These are phyloP conservation scores for Pythium phragmitis DNA, from an alignment of 352 stramenopile species.

Conservation along the genomic window DNA sequence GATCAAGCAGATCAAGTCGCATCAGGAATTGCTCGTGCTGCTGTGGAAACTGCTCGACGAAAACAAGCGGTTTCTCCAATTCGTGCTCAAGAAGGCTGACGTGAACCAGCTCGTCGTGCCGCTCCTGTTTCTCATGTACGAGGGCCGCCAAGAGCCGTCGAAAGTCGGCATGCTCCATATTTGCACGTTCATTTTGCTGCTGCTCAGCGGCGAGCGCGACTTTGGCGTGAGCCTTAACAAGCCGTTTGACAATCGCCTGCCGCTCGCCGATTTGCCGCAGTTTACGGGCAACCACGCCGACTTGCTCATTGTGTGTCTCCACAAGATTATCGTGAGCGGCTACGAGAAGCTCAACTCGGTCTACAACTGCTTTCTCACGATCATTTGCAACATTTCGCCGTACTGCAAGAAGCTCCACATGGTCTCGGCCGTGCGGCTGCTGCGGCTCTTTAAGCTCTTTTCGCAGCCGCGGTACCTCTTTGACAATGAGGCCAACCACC, in stretches of 20 bases:
- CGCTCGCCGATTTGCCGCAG: constrained; percentile 88
- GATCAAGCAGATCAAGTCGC: constrained; percentile 93
- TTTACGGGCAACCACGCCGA: constrained; percentile 97
- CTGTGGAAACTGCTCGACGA: constrained; percentile 98
- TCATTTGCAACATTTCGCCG: constrained; percentile 98
- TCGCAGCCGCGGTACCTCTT: constrained; percentile 93
- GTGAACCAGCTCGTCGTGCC: constrained; percentile 90
- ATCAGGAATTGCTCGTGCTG: constrained; percentile 97
- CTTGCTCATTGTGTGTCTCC: constrained; percentile 95
- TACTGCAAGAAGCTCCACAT: constrained; percentile 97
- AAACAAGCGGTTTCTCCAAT: constrained; percentile 95
- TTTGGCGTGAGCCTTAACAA: constrained; percentile 98
- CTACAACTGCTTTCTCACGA: constrained; percentile 99
- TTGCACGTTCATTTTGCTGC: constrained; percentile 97
- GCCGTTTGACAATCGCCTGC: constrained; percentile 93
- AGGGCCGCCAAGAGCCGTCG: constrained; percentile 92
- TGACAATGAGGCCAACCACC: constrained; percentile 94
- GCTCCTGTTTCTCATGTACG: constrained; percentile 91
- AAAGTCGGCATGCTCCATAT: constrained; percentile 97
- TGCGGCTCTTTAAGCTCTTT: constrained; percentile 98
- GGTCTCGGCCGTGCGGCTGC: constrained; percentile 93
- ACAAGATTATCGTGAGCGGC: constrained; percentile 98
- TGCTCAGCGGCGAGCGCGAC: constrained; percentile 95
- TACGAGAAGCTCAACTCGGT: constrained; percentile 96
- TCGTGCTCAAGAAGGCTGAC: constrained; percentile 93